phyloP scores from a whole-genome alignment of 805 yeast species.

The Candida pseudoglaebosa region DNA sequence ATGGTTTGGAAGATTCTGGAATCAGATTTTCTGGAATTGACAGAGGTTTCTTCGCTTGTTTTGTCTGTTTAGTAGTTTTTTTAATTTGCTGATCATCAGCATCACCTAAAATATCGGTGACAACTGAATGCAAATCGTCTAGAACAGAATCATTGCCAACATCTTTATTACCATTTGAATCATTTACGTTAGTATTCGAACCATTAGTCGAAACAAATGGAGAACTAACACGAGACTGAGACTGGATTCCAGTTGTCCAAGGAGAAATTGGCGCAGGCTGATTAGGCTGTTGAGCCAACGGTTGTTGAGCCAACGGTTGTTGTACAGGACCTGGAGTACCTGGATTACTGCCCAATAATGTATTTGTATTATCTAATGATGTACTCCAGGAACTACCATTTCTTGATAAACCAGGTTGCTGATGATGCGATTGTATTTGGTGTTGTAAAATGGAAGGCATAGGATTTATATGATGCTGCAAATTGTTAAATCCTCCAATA shows the following conservation, averaged over 20 bases:
- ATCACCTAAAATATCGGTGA: slow-evolving; percentile 36
- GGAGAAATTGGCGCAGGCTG: slow-evolving; percentile 42
- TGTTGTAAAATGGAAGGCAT: slow-evolving; percentile 36
- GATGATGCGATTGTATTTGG: slow-evolving; percentile 26
- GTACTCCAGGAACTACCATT: slow-evolving; percentile 39
- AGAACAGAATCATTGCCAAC: slow-evolving; percentile 27
- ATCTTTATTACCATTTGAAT: slow-evolving; percentile 4
- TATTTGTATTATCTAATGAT: slow-evolving; percentile 20
- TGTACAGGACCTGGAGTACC: slow-evolving; percentile 25
- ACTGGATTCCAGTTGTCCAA: slow-evolving; percentile 32
- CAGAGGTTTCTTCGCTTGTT: background rate
- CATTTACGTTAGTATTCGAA: slow-evolving; percentile 6
- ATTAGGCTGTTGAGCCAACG: slow-evolving; percentile 18
- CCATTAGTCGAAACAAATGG: slow-evolving; percentile 32
- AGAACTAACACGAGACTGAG: slow-evolving; percentile 35
- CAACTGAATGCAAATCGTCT: slow-evolving; percentile 37
- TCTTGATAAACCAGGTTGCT: slow-evolving; percentile 29
- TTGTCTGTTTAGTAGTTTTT: background rate
- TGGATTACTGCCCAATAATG: slow-evolving; percentile 21
- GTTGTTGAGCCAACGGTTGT: slow-evolving; percentile 20
- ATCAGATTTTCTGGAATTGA: background rate
- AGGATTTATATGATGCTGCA: slow-evolving; percentile 11
- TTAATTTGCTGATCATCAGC: slow-evolving; percentile 5
- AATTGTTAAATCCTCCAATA: slow-evolving; percentile 14
- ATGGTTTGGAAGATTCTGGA: background rate